These are phyloP conservation scores for Xylaria sp. DNA, from an alignment of 2,329 filamentous ascomycete genomes.

Conservation along the genomic window DNA sequence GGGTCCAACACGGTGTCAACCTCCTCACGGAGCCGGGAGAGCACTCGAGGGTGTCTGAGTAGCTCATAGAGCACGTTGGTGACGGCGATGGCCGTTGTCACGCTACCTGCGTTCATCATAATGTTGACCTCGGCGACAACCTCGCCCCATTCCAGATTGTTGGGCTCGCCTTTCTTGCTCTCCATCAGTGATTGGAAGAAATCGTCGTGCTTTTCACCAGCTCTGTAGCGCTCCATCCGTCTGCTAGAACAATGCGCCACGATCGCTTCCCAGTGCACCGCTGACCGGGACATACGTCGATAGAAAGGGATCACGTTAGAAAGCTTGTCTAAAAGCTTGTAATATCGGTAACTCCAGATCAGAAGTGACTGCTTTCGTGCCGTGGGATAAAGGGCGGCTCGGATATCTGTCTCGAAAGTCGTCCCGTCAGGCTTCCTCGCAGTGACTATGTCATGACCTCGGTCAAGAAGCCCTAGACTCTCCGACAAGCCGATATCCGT, in stretches of 20 bases:
- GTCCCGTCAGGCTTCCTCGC: background rate
- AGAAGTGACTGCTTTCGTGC: constrained; percentile 22
- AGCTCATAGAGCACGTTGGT: constrained; percentile 21
- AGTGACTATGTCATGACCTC: constrained; percentile 16
- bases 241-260: background rate
- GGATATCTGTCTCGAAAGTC: constrained; percentile 13
- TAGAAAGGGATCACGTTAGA: constrained; percentile 17
- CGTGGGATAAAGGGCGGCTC: constrained; percentile 11
- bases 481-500: constrained; percentile 18
- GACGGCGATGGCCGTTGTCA: constrained; percentile 17
- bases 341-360: constrained; percentile 17
- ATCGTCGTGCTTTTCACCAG: constrained; percentile 11
- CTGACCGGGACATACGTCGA: constrained; percentile 13
- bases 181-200: constrained; percentile 22
- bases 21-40: constrained; percentile 16
- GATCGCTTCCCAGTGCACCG: constrained; percentile 14
- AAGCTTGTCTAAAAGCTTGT: constrained; percentile 12
- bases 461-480: constrained; percentile 22
- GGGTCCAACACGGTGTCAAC: constrained; percentile 8
- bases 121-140: constrained; percentile 20
- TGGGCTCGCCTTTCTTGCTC: constrained; percentile 18
- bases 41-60: constrained; percentile 13
- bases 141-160: constrained; percentile 14
- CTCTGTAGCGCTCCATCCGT: constrained; percentile 11
- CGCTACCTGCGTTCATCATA: constrained; percentile 24